Evolutionary conservation across 176 grass and related monocot genomes (phyloP).

Genomic region (Metroxylon sagu): DNA sequence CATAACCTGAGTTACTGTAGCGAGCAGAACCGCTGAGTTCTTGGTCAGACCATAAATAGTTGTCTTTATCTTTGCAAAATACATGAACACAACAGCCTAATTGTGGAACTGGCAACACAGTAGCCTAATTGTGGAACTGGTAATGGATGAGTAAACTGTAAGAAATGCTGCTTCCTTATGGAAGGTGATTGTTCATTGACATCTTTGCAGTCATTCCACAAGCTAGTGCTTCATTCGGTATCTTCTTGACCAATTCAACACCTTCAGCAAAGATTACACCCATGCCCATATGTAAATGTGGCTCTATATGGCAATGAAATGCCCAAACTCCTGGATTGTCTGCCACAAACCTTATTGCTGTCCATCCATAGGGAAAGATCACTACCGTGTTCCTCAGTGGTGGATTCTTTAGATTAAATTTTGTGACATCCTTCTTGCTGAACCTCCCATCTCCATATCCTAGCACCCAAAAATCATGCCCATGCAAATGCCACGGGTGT

Average conservation of each 20-base stretch:
- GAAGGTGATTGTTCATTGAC: constrained; percentile 11
- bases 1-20: too few relatives aligned
- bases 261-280: constrained; percentile 61
- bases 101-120: too few relatives aligned
- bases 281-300: constrained; percentile 79
- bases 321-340: constrained; percentile 75
- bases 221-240: constrained; percentile 41
- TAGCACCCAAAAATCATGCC: constrained; percentile 84
- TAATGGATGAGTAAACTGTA: too few relatives aligned
- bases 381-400: constrained; percentile 74
- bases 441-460: constrained; percentile 58
- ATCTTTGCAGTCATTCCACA: constrained; percentile 36
- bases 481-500: constrained; percentile 80
- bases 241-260: constrained; percentile 24
- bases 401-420: constrained; percentile 43
- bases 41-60: too few relatives aligned
- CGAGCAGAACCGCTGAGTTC: too few relatives aligned
- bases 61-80: too few relatives aligned
- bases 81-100: too few relatives aligned
- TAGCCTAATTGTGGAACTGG: too few relatives aligned
- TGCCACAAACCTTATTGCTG: constrained; percentile 46
- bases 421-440: constrained; percentile 3
- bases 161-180: not conserved
- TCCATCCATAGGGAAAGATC: constrained; percentile 67
- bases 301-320: constrained; percentile 88